Conservation (phyloP, 345 rosid species). For the Eucalyptus regnans region DNA sequence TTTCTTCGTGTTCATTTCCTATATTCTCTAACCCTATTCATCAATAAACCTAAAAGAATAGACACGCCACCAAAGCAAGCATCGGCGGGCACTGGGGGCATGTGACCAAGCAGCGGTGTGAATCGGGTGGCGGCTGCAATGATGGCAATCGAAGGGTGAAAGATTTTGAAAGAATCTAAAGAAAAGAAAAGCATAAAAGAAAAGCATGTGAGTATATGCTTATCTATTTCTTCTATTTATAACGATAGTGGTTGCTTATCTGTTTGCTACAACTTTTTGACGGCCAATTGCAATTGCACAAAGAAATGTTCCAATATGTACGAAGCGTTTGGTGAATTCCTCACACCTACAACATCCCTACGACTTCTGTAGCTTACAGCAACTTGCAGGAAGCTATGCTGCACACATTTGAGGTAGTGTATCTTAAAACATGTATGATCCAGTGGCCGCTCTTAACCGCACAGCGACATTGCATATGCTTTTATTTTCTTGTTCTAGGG, state of each 20-base stretch:
- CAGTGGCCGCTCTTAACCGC: neutral
- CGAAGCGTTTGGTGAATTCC: neutral
- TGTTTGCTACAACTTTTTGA: neutral
- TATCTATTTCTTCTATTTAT: neutral
- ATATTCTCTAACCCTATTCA: too few species aligned
- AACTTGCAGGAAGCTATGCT: neutral
- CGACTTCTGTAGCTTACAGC: neutral
- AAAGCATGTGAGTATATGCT: neutral
- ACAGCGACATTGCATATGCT: neutral
- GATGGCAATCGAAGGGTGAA: rapidly evolving
- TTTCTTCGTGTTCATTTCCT: too few species aligned
- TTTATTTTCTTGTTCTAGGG: neutral
- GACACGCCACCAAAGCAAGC: too few species aligned
- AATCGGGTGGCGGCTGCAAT: too few species aligned
- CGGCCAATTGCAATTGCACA: neutral
- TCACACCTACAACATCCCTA: neutral
- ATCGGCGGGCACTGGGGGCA: too few species aligned
- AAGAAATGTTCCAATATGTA: neutral
- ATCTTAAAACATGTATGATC: neutral
- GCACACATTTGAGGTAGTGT: neutral
- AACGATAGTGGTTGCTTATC: rapidly evolving
- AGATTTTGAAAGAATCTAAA: too few species aligned
- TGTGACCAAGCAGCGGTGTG: rapidly evolving
- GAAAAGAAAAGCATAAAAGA: too few species aligned
- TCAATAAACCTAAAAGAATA: too few species aligned